phyloP scores from a whole-genome alignment of 2,329 filamentous ascomycete species.

The Alternaria rosae region DNA sequence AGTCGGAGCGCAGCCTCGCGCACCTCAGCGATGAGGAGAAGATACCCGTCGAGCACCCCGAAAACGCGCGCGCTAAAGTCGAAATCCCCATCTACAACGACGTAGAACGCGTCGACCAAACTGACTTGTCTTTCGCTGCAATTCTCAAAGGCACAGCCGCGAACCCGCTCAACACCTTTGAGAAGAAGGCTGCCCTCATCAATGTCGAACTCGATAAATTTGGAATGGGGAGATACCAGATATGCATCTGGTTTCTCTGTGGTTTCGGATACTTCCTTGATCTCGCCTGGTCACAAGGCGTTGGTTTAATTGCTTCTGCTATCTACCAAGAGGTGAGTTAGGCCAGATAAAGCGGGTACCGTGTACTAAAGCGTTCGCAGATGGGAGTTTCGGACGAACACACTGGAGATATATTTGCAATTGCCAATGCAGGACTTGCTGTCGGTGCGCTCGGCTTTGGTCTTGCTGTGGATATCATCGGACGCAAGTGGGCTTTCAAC shows the following conservation, averaged over 20 bases:
- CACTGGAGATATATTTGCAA: conserved; percentile 35
- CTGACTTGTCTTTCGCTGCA: conserved; percentile 33
- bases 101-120: conserved; percentile 30
- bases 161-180: conserved; percentile 35
- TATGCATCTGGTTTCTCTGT: conserved; percentile 44
- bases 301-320: conserved; percentile 34
- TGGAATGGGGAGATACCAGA: conserved; percentile 37
- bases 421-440: conserved; percentile 40
- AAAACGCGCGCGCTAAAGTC: conserved; percentile 16
- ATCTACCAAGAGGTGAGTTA: conserved; percentile 40
- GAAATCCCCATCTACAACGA: conserved; percentile 39
- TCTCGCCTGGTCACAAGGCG: conserved; percentile 41
- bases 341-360: background rate
- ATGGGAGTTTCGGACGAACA: conserved; percentile 26
- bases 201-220: conserved; percentile 43
- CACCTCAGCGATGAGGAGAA: conserved; percentile 6
- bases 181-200: conserved; percentile 43
- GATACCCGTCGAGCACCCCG: background rate
- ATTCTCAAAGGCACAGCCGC: conserved; percentile 39
- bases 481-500: conserved; percentile 39
- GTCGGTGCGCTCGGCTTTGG: conserved; percentile 39
- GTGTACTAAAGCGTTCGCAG: background rate
- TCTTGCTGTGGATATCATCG: conserved; percentile 37
- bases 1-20: background rate
- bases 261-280: conserved; percentile 43